phyloP scores from a whole-genome alignment of 345 rosid genomes.

The Salix brachista region DNA sequence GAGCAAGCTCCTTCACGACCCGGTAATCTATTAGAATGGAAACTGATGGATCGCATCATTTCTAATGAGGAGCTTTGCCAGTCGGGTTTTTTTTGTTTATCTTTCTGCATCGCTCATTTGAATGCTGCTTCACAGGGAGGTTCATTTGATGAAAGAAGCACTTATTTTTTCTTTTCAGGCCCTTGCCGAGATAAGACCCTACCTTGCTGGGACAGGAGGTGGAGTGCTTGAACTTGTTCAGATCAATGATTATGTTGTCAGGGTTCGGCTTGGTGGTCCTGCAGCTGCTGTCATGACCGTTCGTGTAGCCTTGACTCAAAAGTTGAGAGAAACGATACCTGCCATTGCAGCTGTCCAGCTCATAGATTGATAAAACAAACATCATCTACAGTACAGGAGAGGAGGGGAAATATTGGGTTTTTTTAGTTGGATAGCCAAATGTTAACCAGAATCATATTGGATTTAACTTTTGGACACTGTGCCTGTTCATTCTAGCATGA shows the following conservation, averaged over 20 bases:
- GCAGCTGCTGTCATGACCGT: constrained; percentile 93
- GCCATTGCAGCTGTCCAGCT: constrained; percentile 77
- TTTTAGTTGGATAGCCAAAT: not conserved
- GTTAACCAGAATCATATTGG: not conserved
- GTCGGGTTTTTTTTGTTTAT: too few species aligned
- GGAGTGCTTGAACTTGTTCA: constrained; percentile 71
- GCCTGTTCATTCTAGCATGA: too few species aligned
- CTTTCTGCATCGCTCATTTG: too few species aligned
- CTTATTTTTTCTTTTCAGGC: constrained; percentile 36
- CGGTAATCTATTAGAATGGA: too few species aligned
- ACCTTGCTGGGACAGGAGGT: constrained; percentile 85
- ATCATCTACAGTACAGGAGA: constrained; percentile 9
- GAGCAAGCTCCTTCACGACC: not conserved
- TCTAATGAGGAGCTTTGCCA: too few species aligned
- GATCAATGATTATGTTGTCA: constrained; percentile 61
- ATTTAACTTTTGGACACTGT: too few species aligned
- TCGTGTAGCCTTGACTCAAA: constrained; percentile 85
- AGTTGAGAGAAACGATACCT: constrained; percentile 79
- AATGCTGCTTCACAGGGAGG: too few species aligned
- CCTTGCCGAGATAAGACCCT: constrained; percentile 82
- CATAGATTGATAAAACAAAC: constrained; percentile 39
- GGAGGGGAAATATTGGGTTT: not conserved
- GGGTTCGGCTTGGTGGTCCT: constrained; percentile 74
- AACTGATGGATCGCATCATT: too few species aligned
- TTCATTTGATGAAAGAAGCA: too few species aligned